These are phyloP conservation scores for Cryphonectria radicalis DNA, from an alignment of 2,329 filamentous ascomycete genomes.

Conservation along the genomic window DNA sequence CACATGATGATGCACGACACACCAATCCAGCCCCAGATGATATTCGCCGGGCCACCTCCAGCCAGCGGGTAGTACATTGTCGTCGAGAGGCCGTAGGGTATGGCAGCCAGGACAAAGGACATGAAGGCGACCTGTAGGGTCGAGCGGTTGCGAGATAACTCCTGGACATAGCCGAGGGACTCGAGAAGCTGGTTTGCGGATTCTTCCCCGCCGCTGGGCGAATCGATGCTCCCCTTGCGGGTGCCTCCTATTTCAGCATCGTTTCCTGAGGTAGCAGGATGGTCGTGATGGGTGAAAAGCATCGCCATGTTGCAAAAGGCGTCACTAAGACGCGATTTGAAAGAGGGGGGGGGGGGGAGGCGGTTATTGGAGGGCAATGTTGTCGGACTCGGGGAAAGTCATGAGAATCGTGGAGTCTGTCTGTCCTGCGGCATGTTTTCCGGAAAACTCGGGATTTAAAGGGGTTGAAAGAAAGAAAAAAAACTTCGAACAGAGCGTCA, in stretches of 20 bases:
- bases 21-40: slow-evolving; percentile 74
- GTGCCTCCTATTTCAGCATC: slow-evolving; percentile 16
- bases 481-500: neutral
- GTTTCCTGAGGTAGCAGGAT: slow-evolving; percentile 14
- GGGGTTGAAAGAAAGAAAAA: neutral
- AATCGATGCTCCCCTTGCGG: slow-evolving; percentile 24
- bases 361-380: neutral
- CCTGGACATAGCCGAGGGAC: slow-evolving; percentile 68
- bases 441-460: neutral
- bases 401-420: neutral
- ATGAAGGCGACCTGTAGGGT: slow-evolving; percentile 74
- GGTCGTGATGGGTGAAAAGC: slow-evolving; percentile 24
- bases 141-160: slow-evolving; percentile 66
- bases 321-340: neutral
- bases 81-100: slow-evolving; percentile 74
- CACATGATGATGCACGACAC: slow-evolving; percentile 73
- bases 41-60: slow-evolving; percentile 68
- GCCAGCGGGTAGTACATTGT: slow-evolving; percentile 70
- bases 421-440: neutral
- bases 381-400: neutral
- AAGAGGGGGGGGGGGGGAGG: neutral
- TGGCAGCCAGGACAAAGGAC: slow-evolving; percentile 76
- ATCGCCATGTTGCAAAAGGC: slow-evolving; percentile 20
- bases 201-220: slow-evolving; percentile 37
- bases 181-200: slow-evolving; percentile 66